Evolutionary conservation across 305 asterid genomes (phyloP).

Genomic region (Andrographis paniculata): DNA sequence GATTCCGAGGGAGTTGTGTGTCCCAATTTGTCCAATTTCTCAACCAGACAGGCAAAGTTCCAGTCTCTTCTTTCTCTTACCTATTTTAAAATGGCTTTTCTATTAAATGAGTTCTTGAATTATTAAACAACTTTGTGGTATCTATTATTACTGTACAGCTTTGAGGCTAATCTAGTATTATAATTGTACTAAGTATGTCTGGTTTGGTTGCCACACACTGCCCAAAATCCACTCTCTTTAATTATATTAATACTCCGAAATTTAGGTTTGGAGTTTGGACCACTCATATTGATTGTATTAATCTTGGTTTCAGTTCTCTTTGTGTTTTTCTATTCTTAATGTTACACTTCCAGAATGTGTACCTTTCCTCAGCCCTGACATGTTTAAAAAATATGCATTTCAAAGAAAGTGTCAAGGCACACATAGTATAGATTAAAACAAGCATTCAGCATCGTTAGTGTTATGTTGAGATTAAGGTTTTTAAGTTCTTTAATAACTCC

Average conservation of each 20-base stretch:
- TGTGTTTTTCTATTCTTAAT: constrained; percentile 9
- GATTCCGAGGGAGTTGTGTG: constrained; percentile 45
- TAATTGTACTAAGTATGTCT: constrained; percentile 13
- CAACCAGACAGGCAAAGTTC: constrained; percentile 27
- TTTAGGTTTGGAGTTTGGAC: constrained; percentile 23
- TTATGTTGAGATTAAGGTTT: no score
- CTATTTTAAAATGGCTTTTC: not conserved
- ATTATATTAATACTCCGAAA: not conserved
- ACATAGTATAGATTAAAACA: not conserved
- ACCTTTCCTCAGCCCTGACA: constrained; percentile 14
- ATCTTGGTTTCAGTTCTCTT: constrained; percentile 15
- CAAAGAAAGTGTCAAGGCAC: not conserved
- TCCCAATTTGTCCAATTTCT: constrained; percentile 19
- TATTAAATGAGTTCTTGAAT: constrained; percentile 9
- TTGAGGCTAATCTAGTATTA: constrained; percentile 10
- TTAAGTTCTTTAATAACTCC: no score
- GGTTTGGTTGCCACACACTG: constrained; percentile 17
- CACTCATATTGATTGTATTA: constrained; percentile 15
- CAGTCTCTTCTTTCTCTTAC: not conserved
- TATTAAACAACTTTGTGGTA: constrained; percentile 5
- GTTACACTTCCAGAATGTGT: constrained; percentile 19
- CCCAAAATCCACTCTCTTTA: constrained; percentile 15
- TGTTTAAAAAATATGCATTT: constrained; percentile 15
- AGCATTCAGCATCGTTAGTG: no score
- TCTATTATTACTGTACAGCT: not conserved